phyloP scores from a whole-genome alignment of 2,329 filamentous ascomycete species.

The Diaporthe sp. region DNA sequence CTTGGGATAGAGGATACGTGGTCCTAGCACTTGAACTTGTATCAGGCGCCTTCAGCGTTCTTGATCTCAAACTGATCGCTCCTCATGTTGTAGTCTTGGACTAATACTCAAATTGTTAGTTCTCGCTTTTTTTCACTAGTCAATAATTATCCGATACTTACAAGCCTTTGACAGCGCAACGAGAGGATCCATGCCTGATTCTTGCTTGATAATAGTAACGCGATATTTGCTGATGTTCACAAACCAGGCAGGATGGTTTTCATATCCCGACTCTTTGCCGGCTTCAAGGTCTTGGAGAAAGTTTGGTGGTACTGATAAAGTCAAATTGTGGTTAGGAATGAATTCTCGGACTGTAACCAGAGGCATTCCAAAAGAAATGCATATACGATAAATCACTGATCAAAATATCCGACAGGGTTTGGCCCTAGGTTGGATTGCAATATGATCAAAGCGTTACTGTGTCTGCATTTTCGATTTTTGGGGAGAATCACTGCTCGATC shows the following conservation, averaged over 20 bases:
- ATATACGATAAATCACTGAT: too few relatives aligned
- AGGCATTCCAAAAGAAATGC: too few relatives aligned
- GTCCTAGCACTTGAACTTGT: neutral
- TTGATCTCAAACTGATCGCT: neutral
- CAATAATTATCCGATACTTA: neutral
- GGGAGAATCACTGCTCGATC: too few relatives aligned
- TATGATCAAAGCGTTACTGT: too few relatives aligned
- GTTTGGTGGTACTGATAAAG: neutral
- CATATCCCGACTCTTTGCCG: neutral
- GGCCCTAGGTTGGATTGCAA: too few relatives aligned
- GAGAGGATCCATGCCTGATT: neutral
- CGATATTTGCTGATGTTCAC: neutral
- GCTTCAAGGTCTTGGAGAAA: neutral
- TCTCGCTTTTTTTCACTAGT: neutral
- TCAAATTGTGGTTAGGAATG: neutral
- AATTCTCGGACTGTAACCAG: neutral
- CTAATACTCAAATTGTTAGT: neutral
- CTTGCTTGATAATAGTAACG: neutral
- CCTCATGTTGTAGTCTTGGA: neutral
- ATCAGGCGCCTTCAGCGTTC: neutral
- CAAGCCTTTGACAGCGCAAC: neutral
- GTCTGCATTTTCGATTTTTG: too few relatives aligned
- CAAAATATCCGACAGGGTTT: too few relatives aligned
- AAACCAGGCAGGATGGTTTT: neutral
- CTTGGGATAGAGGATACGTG: too few relatives aligned